phyloP scores from a whole-genome alignment of 225 moss, liverwort and hornwort species.

The Neckera pumila region DNA sequence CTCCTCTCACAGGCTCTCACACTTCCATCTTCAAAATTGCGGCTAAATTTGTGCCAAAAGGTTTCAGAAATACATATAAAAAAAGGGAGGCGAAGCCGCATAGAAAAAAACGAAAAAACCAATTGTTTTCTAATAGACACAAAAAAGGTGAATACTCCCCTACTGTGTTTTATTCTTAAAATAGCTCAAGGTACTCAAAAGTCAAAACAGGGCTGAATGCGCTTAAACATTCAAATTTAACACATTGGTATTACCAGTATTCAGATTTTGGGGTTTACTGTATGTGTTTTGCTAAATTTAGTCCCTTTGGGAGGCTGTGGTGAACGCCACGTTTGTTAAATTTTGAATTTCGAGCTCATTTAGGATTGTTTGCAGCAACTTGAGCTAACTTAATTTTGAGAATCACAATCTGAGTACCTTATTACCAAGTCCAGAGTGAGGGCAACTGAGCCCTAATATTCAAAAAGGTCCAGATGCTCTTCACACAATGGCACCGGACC shows the following conservation, averaged over 20 bases:
- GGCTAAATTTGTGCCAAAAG: not conserved
- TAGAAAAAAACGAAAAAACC: not conserved
- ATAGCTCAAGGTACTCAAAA: not conserved
- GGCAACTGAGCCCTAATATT: not conserved
- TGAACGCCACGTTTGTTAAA: not conserved
- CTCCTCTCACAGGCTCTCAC: not conserved
- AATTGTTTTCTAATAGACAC: fast-evolving
- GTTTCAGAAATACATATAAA: no score
- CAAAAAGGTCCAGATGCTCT: not conserved
- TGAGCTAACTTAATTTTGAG: not conserved
- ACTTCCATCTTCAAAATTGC: not conserved
- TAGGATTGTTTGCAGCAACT: not conserved
- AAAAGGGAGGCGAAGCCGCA: not conserved
- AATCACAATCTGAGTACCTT: not conserved
- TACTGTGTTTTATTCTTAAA: not conserved
- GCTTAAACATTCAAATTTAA: not conserved
- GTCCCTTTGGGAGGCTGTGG: not conserved
- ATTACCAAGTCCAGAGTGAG: not conserved
- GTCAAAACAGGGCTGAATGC: not conserved
- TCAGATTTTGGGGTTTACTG: not conserved
- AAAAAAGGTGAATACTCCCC: no score
- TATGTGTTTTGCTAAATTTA: no score
- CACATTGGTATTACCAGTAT: no score
- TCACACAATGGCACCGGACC: not conserved
- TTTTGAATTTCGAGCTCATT: not conserved